Evolutionary conservation across 2,329 filamentous ascomycete genomes (phyloP).

Genomic region (Aspergillus sergii): DNA sequence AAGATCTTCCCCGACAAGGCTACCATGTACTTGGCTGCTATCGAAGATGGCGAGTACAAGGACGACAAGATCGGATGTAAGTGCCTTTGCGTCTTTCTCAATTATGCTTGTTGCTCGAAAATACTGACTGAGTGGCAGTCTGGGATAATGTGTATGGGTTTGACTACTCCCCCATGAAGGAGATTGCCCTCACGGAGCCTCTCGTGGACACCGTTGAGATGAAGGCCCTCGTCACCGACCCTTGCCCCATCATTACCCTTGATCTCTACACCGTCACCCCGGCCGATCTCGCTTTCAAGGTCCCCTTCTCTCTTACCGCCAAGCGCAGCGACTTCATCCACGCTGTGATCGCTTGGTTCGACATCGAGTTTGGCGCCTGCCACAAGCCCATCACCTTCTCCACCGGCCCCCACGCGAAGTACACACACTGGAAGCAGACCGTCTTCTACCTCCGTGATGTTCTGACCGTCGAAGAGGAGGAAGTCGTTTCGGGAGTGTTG

Average conservation of each 20-base stretch:
- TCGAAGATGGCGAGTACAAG: constrained; percentile 99
- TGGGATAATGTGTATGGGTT: constrained; percentile 99
- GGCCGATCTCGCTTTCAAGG: constrained; percentile 80
- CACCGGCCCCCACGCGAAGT: constrained; percentile 96
- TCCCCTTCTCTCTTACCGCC: constrained; percentile 73
- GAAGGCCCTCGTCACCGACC: constrained; percentile 95
- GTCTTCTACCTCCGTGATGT: constrained; percentile 97
- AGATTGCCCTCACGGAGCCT: constrained; percentile 89
- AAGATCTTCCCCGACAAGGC: constrained; percentile 99
- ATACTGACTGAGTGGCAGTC: constrained; percentile 60
- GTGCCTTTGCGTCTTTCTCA: constrained; percentile 38
- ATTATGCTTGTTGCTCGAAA: background rate
- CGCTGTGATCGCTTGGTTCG: constrained; percentile 97
- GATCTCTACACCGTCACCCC: constrained; percentile 90
- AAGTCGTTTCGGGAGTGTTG: constrained; percentile 73
- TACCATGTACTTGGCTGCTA: constrained; percentile 93
- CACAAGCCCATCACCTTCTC: constrained; percentile 98
- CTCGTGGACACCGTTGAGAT: constrained; percentile 97
- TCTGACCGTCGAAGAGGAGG: constrained; percentile 84
- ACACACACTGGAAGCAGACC: constrained; percentile 99
- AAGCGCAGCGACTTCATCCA: constrained; percentile 94
- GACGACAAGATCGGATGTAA: constrained; percentile 99
- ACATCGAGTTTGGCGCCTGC: constrained; percentile 97
- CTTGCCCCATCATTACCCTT: constrained; percentile 78
- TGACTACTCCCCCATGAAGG: constrained; percentile 91